These are phyloP conservation scores for Chaetomium tenue DNA, from an alignment of 495 filamentous ascomycete species.

Conservation along the genomic window DNA sequence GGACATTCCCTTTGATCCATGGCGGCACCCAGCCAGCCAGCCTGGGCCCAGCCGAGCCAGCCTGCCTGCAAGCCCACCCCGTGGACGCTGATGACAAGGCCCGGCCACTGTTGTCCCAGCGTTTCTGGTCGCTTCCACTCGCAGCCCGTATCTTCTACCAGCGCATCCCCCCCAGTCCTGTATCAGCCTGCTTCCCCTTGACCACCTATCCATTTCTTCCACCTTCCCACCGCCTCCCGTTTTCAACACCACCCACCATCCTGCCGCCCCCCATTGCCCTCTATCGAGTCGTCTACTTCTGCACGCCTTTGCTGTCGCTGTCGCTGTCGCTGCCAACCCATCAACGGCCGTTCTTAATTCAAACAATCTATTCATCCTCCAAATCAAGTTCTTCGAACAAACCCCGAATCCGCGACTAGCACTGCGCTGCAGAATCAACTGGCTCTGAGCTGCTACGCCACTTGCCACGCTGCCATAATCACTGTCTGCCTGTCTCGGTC, in stretches of 20 bases:
- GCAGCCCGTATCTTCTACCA: conserved; percentile 37
- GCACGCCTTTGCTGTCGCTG: conserved; percentile 34
- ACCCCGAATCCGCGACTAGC: conserved; percentile 20
- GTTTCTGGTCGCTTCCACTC: conserved; percentile 38
- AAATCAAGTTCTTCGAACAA: neutral
- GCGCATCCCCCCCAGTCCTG: conserved; percentile 29
- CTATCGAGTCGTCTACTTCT: conserved; percentile 29
- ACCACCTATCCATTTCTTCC: conserved; percentile 1
- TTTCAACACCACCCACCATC: conserved; percentile 13
- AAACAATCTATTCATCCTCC: neutral
- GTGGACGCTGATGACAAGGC: conserved; percentile 28
- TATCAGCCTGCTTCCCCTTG: conserved; percentile 13
- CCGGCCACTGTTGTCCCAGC: conserved; percentile 28
- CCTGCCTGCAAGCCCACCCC: too few species aligned
- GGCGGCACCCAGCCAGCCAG: conserved; percentile 27
- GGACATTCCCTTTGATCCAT: conserved; percentile 31
- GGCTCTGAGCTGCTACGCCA: conserved; percentile 22
- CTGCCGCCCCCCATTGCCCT: conserved; percentile 10
- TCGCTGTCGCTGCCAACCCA: conserved; percentile 23
- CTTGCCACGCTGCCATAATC: neutral
- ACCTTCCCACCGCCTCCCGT: conserved; percentile 13
- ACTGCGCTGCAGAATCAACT: conserved; percentile 23
- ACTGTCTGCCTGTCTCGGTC: conserved; percentile 3
- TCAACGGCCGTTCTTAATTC: conserved; percentile 28
- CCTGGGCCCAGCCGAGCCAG: neutral